Evolutionary conservation across 768 basidiomycete species (phyloP), one percentile per base, ranked within the genome.

Genomic region (Sporobolomyces pararoseus): DNA sequence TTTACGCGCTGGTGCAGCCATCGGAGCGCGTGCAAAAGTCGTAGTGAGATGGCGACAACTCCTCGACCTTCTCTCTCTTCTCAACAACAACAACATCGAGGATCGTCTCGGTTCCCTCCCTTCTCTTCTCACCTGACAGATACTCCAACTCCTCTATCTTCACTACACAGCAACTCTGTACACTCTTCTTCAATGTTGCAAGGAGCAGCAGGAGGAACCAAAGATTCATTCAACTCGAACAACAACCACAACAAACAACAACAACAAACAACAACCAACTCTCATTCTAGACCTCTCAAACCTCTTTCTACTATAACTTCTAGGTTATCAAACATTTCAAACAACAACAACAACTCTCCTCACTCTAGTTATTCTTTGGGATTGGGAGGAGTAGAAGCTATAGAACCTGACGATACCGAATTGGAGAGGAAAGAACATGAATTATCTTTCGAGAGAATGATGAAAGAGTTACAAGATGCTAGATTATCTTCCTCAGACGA

Each of bases 351-450:
- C n/a, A n/a, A n/a, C n/a, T n/a, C n/a, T n/a, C n/a, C n/a, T n/a
- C n/a, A n/a, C n/a, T n/a, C n/a, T n/a, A n/a, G n/a, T n/a, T n/a
- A n/a, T n/a, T n/a, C n/a, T n/a, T n/a, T n/a, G n/a, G n/a, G n/a
- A n/a, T n/a, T n/a, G n/a, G n/a, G n/a, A n/a, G 16, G 13, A 25
- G 50, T 61, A n/a, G 53, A 60, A 10, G 54, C 53, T n/a, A 73
- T 73, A 44, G 34, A 66, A 6, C 31, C 58, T 7, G 72, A 73
- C 65, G 64, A 68, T 57, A 70, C 72, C 6, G 72, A 73, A 34
- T 51, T 69, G 12, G 44, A 63, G 31, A 60, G 72, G 13, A 62
- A 63, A 27, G 53, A 42, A 29, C 62, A 67, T 25, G 68, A 70
- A 27, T 31, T 32, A n/a, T 58, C 51, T 25, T 63, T 73, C 32